Base-by-base conservation (phyloP, 345 rosid genomes). In the Xanthoceras sorbifolium region DNA sequence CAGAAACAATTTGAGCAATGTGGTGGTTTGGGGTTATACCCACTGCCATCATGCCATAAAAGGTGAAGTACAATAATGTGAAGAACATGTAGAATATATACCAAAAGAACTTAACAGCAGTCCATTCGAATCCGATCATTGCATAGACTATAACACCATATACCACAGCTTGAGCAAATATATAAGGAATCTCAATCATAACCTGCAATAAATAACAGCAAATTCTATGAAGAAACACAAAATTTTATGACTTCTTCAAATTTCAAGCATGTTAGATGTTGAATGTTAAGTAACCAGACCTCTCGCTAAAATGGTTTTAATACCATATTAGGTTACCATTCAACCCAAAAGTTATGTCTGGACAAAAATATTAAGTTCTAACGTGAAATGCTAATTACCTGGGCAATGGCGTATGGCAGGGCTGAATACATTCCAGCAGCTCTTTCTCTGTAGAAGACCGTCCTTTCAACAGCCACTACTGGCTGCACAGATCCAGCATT, bases 401-500 rank as follows among this genome's bases (percentile, higher is more conserved):
- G 90, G 55, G 86, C 86, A 25, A 80, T 74, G 8, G 92, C 92
- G 25, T 85, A 89, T 9, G 89, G 85, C 68, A 86, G 18, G 31
- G 85, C 82, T 8, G 89, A 85, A 59, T 89, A 89, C 92, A 89
- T 85, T 73, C 90, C 87, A 0, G 92, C 87, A 14, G 90, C 90
- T 63, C 80, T 77, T 60, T 86, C 92, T 73, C 87, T 73, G 55
- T 86, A 89, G 50, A 82, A 89, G 25, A 86, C 89, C 5, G 83
- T 83, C 64, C 85, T 81, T 60, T 89, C 90, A 61, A 94, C 84
- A 1, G 91, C 78, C 46, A 91, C 96, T 17, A 92, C 89, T 0
- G 97, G 92, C 76, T 89, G 96, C 42, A 94, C 93, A 7, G 97
- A 64, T 0, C 73, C 32, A 3, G 84, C 76, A 69, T 90, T 90